Evolutionary conservation across 2,329 filamentous ascomycete species (phyloP).

Genomic region (Talaromyces amestolkiae): DNA sequence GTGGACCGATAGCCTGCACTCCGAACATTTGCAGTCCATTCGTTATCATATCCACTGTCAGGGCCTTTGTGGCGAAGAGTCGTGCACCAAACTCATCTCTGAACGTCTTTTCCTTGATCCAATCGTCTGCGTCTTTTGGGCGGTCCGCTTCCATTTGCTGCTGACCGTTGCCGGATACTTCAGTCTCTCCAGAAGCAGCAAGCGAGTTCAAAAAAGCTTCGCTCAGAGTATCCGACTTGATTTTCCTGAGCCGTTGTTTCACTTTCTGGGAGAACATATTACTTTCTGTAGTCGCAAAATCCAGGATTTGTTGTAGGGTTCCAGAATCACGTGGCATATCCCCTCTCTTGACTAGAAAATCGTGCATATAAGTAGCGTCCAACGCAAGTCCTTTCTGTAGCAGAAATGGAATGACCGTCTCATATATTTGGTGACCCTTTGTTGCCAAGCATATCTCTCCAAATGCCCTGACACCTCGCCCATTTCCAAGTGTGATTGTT

Average conservation of each 20-base stretch:
- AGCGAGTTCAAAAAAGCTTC: not conserved
- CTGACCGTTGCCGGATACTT: not conserved
- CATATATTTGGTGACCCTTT: constrained; percentile 44
- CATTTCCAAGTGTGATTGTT: constrained; percentile 19
- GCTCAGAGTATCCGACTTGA: constrained; percentile 4
- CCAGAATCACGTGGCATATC: constrained; percentile 44
- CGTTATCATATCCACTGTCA: constrained; percentile 70
- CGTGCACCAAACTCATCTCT: constrained; percentile 73
- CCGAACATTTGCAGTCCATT: constrained; percentile 68
- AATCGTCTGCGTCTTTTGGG: constrained; percentile 8
- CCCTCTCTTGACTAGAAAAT: constrained; percentile 39
- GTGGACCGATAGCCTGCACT: constrained; percentile 68
- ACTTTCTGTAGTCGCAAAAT: constrained; percentile 37
- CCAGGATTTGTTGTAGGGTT: constrained; percentile 42
- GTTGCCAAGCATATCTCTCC: constrained; percentile 42
- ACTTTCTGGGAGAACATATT: constrained; percentile 23
- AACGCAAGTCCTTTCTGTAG: constrained; percentile 37
- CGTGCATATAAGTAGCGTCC: constrained; percentile 48
- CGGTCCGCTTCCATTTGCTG: not conserved
- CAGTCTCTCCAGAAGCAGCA: not conserved
- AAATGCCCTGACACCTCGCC: constrained; percentile 36
- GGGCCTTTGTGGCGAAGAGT: constrained; percentile 74
- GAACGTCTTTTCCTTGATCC: constrained; percentile 46
- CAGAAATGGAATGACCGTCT: constrained; percentile 41
- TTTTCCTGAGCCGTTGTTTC: constrained; percentile 6